Base-by-base conservation (phyloP, 228 moss, liverwort and hornwort species). In the Sphagnum magellanicum region DNA sequence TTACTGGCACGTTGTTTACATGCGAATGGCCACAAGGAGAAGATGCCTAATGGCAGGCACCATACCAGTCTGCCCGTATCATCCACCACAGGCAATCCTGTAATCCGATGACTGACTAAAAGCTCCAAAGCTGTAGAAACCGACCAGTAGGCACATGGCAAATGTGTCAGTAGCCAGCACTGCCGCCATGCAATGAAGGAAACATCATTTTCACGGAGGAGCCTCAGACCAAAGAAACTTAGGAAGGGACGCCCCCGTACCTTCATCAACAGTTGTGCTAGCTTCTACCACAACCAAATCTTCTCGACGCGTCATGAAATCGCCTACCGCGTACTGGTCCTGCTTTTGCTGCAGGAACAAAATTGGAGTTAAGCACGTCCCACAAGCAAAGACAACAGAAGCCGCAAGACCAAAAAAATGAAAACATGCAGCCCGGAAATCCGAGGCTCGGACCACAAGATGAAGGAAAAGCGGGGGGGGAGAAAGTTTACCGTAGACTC, bases 81-180 rank as follows among this genome's bases (percentile, higher is more conserved):
- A 77, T 95, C 84, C 50, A 88, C 82, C 60, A 95, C 92, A 48
- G 95, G 95, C 90, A 95, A 83, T 59, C 95, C 92, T 53, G 95
- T 95, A 49, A 95, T 88, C 69, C 92, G 77, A 82, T 95, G 92
- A 71, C 92, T 92, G 51, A 92, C 95, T 49, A 92, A 76, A 68
- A 86, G 66, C 76, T 96, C 91, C 74, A 96, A 76, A 32, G 95
- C 95, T 87, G 84, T 51, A 68, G 53, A 65, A 64, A 76, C 49
- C 59, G 16, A 4, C 55, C 48, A 16, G 0, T 32, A 32, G 32
- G 32, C 32, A 32, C 2, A 32, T 32, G 32, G 32, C 32, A 32
- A 3, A 32, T 32, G 32, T 32, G 3, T 32, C 32, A 32, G 32
- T 32, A 32, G 32, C 32, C 32, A 32, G 32, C 32, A 32, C 32